Conservation (phyloP, 768 basidiomycete genomes). For the Suillus variegatus region DNA sequence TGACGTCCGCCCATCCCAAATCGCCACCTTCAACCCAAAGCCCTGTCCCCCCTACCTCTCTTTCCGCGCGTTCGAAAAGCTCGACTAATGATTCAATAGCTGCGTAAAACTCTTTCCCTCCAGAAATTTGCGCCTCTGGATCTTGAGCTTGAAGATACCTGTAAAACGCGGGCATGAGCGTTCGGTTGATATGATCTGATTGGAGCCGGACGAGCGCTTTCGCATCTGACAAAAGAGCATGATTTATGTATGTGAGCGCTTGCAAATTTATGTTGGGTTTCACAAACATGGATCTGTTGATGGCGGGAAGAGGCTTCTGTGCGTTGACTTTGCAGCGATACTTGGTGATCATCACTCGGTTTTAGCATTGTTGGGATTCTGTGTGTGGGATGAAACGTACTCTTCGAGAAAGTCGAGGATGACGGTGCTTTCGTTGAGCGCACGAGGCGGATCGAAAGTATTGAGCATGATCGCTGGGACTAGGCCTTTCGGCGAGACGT, state of each 20-base stretch:
- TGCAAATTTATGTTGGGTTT: not conserved
- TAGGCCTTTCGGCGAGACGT: conserved; percentile 79
- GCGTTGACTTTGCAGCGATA: conserved; percentile 49
- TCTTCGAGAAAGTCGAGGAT: conserved; percentile 81
- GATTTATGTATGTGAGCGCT: conserved; percentile 1
- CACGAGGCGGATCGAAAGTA: conserved; percentile 52
- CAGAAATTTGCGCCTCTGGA: conserved; percentile 47
- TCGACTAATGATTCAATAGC: conserved; percentile 52
- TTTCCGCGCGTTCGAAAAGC: conserved; percentile 59
- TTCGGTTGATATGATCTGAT: conserved; percentile 65
- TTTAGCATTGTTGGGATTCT: not conserved
- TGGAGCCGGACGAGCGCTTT: conserved; percentile 68
- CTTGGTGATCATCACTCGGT: conserved; percentile 28
- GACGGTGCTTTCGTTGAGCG: conserved; percentile 78
- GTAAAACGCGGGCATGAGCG: conserved; percentile 71
- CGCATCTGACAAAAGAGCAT: conserved; percentile 46
- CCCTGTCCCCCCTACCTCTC: conserved; percentile 51
- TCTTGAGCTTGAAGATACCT: conserved; percentile 75
- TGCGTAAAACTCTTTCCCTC: conserved; percentile 53
- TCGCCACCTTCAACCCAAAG: conserved; percentile 60
- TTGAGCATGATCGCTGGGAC: conserved; percentile 70
- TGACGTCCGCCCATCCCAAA: conserved; percentile 64
- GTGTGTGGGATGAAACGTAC: conserved; percentile 37
- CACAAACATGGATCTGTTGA: conserved; percentile 57
- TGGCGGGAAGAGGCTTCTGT: conserved; percentile 58